These are phyloP conservation scores for Trametes gibbosa DNA, from an alignment of 768 basidiomycete genomes.

Conservation along the genomic window DNA sequence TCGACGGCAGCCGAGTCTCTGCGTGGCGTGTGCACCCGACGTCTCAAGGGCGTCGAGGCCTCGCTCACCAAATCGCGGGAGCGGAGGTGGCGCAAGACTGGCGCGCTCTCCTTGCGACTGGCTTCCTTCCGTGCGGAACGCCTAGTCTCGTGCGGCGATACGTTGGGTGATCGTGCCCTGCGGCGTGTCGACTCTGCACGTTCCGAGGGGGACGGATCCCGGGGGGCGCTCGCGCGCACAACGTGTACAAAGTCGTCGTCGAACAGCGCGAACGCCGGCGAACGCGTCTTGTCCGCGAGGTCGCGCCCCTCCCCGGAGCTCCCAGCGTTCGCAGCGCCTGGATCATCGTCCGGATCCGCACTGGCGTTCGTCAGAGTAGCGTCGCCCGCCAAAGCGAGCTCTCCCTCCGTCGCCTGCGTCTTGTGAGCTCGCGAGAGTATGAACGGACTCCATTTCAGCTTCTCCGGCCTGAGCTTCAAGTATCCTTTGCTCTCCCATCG, in stretches of 20 bases:
- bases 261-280: slow-evolving; percentile 27
- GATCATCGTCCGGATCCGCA: not conserved
- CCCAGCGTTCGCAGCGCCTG: not conserved
- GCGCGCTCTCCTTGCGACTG: not conserved
- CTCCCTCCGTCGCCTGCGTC: slow-evolving; percentile 21
- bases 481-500: slow-evolving; percentile 80
- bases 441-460: slow-evolving; percentile 94
- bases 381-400: not conserved
- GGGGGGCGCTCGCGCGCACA: slow-evolving; percentile 14
- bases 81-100: slow-evolving; percentile 15
- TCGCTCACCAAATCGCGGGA: slow-evolving; percentile 9
- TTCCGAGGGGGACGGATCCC: not conserved
- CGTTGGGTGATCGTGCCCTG: slow-evolving; percentile 3
- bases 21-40: slow-evolving; percentile 9
- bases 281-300: slow-evolving; percentile 4
- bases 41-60: slow-evolving; percentile 10
- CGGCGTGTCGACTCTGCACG: not conserved
- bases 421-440: slow-evolving; percentile 52
- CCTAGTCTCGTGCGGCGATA: not conserved
- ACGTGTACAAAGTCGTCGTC: slow-evolving; percentile 30
- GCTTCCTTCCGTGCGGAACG: slow-evolving; percentile 12
- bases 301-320: not conserved
- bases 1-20: not conserved
- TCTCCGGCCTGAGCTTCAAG: slow-evolving; percentile 71
- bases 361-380: not conserved